Percentiles rank a stretch among this genome's conserved stretches.
Conservation (phyloP, 306 rosid genomes). For the Albizia julibrissin region DNA sequence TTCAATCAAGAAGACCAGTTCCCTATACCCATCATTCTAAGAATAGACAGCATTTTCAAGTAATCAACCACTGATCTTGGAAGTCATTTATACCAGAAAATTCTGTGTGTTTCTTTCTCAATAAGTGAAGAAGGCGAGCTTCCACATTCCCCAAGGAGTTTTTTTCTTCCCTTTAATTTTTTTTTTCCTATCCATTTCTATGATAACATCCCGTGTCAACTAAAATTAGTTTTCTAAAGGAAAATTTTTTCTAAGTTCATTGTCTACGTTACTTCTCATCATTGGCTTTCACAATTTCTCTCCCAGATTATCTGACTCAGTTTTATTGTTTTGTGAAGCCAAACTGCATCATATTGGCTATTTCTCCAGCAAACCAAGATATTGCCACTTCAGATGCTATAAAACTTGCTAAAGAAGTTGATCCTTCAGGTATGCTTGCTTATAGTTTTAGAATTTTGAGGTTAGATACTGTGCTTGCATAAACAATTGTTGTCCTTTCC, state of each 20-base stretch:
- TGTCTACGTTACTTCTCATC: conserved; percentile 1
- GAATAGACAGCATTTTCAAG: no score
- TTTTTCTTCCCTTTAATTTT: no score
- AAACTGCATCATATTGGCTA: conserved; percentile 94
- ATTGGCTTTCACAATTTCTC: neutral
- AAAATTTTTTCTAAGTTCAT: neutral
- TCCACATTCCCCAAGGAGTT: no score
- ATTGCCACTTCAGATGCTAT: conserved; percentile 99
- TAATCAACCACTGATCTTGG: no score
- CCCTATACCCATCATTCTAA: neutral
- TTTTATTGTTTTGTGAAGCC: conserved; percentile 67
- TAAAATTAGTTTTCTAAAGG: conserved; percentile 19
- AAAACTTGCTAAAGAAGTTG: conserved; percentile 94
- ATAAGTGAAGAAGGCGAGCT: no score
- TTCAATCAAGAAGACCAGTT: conserved; percentile 7
- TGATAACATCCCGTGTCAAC: neutral
- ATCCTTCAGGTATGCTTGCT: conserved; percentile 76
- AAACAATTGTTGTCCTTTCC: conserved; percentile 17
- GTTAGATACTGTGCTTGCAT: conserved; percentile 18
- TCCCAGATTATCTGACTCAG: conserved; percentile 38
- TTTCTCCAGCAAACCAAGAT: conserved; percentile 99
- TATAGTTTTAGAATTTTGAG: conserved; percentile 30
- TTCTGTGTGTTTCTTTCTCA: no score
- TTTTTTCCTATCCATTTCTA: no score
- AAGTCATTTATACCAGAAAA: no score